Conservation (phyloP, 176 grass and related monocot genomes). For the Metroxylon sagu region DNA sequence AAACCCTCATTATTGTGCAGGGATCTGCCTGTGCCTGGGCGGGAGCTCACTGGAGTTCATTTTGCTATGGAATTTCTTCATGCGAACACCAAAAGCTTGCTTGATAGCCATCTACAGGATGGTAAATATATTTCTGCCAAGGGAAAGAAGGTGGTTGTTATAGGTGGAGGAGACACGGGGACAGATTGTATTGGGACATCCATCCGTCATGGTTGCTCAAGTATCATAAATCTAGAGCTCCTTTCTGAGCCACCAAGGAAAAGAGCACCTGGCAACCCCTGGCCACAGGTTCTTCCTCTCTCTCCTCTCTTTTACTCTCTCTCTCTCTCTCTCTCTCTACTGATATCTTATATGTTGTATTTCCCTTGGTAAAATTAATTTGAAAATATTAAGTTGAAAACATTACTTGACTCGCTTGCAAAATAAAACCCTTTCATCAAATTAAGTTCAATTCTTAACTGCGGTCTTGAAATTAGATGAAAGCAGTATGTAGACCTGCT, state of each 20-base stretch:
- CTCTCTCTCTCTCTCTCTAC: too few species aligned
- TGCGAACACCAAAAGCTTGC: constrained; percentile 92
- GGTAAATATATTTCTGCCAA: constrained; percentile 91
- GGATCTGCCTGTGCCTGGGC: constrained; percentile 76
- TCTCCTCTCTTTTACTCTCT: too few species aligned
- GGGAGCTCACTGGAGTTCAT: constrained; percentile 71
- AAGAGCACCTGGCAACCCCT: constrained; percentile 72
- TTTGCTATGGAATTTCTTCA: constrained; percentile 99
- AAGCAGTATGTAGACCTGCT: too few species aligned
- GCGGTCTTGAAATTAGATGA: too few species aligned
- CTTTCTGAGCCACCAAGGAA: constrained; percentile 61
- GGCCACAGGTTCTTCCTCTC: constrained; percentile 74
- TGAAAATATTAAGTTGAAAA: too few species aligned
- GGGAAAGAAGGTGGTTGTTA: constrained; percentile 96
- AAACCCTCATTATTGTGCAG: constrained; percentile 28
- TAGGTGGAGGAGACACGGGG: constrained; percentile 94
- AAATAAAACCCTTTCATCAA: too few species aligned
- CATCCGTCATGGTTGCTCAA: constrained; percentile 83
- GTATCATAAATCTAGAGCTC: constrained; percentile 78
- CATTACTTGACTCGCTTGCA: too few species aligned
- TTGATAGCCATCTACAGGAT: constrained; percentile 91
- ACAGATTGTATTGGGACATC: constrained; percentile 98
- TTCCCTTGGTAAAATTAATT: too few species aligned
- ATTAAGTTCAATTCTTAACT: too few species aligned
- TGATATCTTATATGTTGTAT: too few species aligned